Conservation (phyloP, 192 early-diverging fungal species). For the Haplosporangium gracile region DNA sequence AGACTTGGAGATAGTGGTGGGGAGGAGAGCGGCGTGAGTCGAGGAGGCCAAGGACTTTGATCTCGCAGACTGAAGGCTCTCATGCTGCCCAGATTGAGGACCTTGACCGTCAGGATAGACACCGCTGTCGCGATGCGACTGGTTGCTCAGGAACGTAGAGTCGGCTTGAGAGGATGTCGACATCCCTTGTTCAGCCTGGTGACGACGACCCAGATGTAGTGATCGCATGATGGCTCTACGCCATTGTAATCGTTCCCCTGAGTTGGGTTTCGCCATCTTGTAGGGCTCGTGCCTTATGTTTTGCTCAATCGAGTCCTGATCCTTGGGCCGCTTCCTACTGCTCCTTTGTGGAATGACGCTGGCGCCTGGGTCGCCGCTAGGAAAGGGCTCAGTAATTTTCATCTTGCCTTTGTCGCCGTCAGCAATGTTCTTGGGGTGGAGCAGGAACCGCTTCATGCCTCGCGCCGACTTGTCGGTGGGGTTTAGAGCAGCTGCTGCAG, state of each 20-base stretch:
- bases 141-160: neutral
- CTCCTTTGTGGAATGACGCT: neutral
- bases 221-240: conserved; percentile 40
- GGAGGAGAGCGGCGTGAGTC: conserved; percentile 39
- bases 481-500: conserved; percentile 9
- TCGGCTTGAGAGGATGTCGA: neutral
- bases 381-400: neutral
- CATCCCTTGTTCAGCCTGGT: no score
- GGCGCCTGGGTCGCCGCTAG: neutral
- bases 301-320: conserved; percentile 46
- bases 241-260: conserved; percentile 36
- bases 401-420: conserved; percentile 1
- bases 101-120: neutral
- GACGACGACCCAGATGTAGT: conserved; percentile 30
- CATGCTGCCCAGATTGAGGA: neutral
- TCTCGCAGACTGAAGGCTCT: conserved; percentile 17
- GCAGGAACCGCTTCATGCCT: conserved; percentile 37
- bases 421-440: neutral
- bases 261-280: conserved; percentile 35
- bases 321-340: conserved; percentile 46
- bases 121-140: neutral
- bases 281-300: conserved; percentile 19
- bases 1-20: conserved; percentile 27
- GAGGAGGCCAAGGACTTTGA: conserved; percentile 32
- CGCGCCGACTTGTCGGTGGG: neutral